Evolutionary conservation across 768 basidiomycete genomes (phyloP).

Genomic region (Boletus subparvulus): DNA sequence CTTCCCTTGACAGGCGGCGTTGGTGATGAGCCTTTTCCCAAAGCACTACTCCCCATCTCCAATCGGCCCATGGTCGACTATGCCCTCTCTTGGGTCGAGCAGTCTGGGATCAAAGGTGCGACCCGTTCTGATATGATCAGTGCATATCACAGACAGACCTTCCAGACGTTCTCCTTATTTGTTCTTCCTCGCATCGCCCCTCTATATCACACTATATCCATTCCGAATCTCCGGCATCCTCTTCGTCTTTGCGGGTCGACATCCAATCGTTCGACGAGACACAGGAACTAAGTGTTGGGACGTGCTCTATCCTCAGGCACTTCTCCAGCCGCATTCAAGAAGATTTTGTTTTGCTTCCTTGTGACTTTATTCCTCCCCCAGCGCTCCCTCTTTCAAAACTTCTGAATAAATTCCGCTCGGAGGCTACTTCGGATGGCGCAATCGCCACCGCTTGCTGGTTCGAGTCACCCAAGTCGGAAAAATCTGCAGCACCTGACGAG

Average conservation of each 20-base stretch:
- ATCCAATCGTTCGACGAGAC: slow-evolving; percentile 80
- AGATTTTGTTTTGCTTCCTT: slow-evolving; percentile 89
- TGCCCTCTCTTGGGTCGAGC: slow-evolving; percentile 81
- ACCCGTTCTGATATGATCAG: neutral
- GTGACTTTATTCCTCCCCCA: slow-evolving; percentile 84
- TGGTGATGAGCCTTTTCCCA: slow-evolving; percentile 81
- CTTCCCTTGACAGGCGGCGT: slow-evolving; percentile 72
- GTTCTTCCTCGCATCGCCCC: slow-evolving; percentile 72
- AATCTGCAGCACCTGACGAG: slow-evolving; percentile 58
- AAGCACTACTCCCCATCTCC: slow-evolving; percentile 83
- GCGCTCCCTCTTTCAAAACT: slow-evolving; percentile 66
- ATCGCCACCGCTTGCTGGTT: slow-evolving; percentile 72
- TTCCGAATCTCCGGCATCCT: slow-evolving; percentile 63
- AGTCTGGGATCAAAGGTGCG: slow-evolving; percentile 80
- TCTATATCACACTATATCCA: slow-evolving; percentile 83
- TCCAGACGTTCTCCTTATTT: slow-evolving; percentile 83
- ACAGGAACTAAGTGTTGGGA: slow-evolving; percentile 62
- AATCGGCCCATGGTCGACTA: slow-evolving; percentile 89
- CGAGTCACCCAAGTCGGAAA: slow-evolving; percentile 48
- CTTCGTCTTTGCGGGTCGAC: slow-evolving; percentile 68
- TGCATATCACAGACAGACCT: slow-evolving; percentile 8
- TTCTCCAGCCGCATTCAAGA: slow-evolving; percentile 73
- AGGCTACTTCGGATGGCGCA: slow-evolving; percentile 59
- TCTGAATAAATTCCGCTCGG: slow-evolving; percentile 80
- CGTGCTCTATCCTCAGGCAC: slow-evolving; percentile 72